phyloP scores from a whole-genome alignment of 331 rosid genomes.

The Prunus yedoensis region DNA sequence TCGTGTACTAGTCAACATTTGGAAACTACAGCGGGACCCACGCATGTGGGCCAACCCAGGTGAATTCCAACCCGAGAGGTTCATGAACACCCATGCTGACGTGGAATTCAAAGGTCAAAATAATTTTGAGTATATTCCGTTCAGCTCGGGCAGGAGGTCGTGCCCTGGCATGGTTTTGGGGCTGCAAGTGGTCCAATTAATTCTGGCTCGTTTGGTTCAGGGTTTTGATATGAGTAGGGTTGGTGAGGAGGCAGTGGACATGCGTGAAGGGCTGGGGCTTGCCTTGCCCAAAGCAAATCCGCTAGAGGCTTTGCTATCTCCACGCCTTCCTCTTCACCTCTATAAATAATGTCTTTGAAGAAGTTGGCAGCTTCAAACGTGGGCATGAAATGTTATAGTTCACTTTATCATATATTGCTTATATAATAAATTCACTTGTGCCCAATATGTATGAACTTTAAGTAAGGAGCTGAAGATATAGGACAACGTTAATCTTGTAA shows the following conservation, averaged over 20 bases:
- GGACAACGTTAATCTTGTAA: no score
- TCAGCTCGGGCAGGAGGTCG: constrained; percentile 53
- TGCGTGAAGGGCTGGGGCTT: constrained; percentile 48
- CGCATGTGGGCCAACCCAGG: constrained; percentile 39
- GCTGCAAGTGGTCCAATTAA: constrained; percentile 29
- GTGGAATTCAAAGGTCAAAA: constrained; percentile 18
- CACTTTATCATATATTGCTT: no score
- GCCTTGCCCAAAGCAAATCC: constrained; percentile 47
- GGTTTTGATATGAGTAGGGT: constrained; percentile 36
- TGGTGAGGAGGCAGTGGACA: constrained; percentile 30
- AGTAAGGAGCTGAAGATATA: no score
- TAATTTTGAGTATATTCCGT: constrained; percentile 46
- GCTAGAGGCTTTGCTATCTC: constrained; percentile 30
- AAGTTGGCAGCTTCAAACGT: no score
- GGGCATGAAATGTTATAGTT: no score
- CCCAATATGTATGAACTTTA: no score
- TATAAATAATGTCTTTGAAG: constrained; percentile 12
- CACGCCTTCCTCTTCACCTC: constrained; percentile 25
- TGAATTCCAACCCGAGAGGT: constrained; percentile 49
- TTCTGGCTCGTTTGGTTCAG: constrained; percentile 54
- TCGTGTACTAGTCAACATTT: constrained; percentile 55
- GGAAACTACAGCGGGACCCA: constrained; percentile 62
- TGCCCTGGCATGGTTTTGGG: constrained; percentile 60
- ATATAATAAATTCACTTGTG: no score
- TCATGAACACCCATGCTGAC: constrained; percentile 28